Percentiles rank a stretch among this genome's conserved stretches.
phyloP scores from a whole-genome alignment of 257 asterid genomes.

The Rehmannia glutinosa region DNA sequence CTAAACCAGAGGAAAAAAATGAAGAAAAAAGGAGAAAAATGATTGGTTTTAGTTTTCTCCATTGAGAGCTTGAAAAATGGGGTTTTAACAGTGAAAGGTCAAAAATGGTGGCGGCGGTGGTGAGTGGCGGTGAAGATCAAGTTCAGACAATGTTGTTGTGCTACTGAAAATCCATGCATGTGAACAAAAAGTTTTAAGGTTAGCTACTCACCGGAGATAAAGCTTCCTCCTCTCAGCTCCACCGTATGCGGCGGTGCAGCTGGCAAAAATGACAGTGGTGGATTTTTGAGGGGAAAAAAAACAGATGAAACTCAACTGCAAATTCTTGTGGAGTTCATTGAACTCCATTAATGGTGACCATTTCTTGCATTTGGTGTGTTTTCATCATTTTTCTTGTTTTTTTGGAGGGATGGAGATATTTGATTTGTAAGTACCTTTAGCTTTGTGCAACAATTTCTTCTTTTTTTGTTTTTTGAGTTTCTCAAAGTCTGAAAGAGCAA shows the following conservation, averaged over 20 bases:
- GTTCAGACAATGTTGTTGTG: conserved; percentile 35
- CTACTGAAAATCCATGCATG: conserved; percentile 42
- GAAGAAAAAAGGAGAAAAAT: conserved; percentile 16
- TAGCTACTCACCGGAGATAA: conserved; percentile 27
- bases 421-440: conserved; percentile 28
- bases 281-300: background rate
- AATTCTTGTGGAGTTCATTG: background rate
- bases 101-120: conserved; percentile 9
- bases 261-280: conserved; percentile 5
- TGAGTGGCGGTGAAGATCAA: conserved; percentile 30
- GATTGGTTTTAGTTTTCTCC: conserved; percentile 25
- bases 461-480: conserved; percentile 15
- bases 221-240: conserved; percentile 25
- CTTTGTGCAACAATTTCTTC: conserved; percentile 26
- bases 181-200: conserved; percentile 15
- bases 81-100: conserved; percentile 1
- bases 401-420: conserved; percentile 20
- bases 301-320: background rate
- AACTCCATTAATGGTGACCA: conserved; percentile 20
- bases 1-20: conserved; percentile 25
- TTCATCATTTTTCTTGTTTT: background rate
- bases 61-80: background rate
- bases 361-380: background rate
- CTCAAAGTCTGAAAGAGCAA: conserved; percentile 26
- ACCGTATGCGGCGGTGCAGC: conserved; percentile 37